Conservation (phyloP, 768 basidiomycete species). For the Clavulina sp. region DNA sequence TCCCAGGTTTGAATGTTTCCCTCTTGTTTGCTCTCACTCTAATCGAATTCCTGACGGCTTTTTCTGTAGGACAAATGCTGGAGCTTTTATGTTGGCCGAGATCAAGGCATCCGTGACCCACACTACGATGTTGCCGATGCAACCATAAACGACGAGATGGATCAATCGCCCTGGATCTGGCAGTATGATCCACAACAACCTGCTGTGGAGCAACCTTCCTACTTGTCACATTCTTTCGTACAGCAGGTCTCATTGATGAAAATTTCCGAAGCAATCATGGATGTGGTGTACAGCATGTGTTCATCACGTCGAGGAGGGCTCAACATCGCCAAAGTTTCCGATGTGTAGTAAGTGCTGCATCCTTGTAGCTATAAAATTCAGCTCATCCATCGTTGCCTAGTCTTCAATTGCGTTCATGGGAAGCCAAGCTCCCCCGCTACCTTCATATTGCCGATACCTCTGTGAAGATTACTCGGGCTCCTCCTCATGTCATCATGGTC, state of each 20-base stretch:
- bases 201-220: not conserved
- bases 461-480: not conserved
- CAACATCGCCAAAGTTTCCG: not conserved
- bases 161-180: no score
- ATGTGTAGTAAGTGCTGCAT: not conserved
- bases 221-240: not conserved
- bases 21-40: not conserved
- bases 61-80: conserved; percentile 38
- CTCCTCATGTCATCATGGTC: not conserved
- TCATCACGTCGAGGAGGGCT: not conserved
- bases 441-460: not conserved
- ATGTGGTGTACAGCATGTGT: not conserved
- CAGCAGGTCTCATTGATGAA: not conserved
- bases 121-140: conserved; percentile 1
- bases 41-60: not conserved
- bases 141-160: no score
- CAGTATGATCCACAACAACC: not conserved
- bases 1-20: conserved; percentile 24
- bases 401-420: not conserved
- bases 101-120: conserved; percentile 14
- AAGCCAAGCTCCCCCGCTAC: not conserved
- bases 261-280: not conserved
- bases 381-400: no score
- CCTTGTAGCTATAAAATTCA: no score
- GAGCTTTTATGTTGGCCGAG: conserved; percentile 49